Evolutionary conservation across 2,329 filamentous ascomycete species (phyloP), one percentile per base, ranked within the genome.

Genomic region (Penicillium hordei): DNA sequence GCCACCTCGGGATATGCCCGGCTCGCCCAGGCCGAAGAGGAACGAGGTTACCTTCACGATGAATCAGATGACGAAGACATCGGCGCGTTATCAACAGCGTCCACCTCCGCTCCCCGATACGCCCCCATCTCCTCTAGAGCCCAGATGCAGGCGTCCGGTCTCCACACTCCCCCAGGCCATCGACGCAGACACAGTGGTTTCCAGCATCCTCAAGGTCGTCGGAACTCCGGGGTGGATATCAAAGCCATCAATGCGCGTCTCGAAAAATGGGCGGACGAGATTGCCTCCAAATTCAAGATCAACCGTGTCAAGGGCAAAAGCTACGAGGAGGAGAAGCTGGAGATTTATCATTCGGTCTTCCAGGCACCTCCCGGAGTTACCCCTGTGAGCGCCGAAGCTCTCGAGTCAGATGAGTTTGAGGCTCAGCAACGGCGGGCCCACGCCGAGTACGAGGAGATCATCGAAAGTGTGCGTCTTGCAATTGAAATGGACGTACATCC

Each of bases 321-420:
- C 8, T 78, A 87, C 44, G 90, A 95, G 65, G 91, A 95, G 66
- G 91, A 96, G 74, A 88, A 88, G 54, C 81, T 97, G 34, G 94
- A 99, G 78, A 99, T 99, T 59, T 93, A 97, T 68, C 91, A 97
- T 76, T 96, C 93, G 0, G 94, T 99, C 44, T 99, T 99, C 72
- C 93, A 97, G 68, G 83, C 94, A 1, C 93, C 93, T 0, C 91
- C 97, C 60, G 91, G 93, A 62, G 83, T 96, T 48, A 84, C 89
- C 5, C 93, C 93, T 3, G 85, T 88, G 43, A 92, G 89, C 1
- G 84, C 88, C 42, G 89, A 95, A 75, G 83, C 83, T 19, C 81
- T 96, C 61, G 86, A 90, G 13, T 77, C 73, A 21, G 78, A 77
- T 62, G 79, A 78, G 58, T 81, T 85, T 58, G 83, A 86, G 44